Base-by-base conservation (phyloP, 306 rosid genomes). In the Cotoneaster glaucophyllus region DNA sequence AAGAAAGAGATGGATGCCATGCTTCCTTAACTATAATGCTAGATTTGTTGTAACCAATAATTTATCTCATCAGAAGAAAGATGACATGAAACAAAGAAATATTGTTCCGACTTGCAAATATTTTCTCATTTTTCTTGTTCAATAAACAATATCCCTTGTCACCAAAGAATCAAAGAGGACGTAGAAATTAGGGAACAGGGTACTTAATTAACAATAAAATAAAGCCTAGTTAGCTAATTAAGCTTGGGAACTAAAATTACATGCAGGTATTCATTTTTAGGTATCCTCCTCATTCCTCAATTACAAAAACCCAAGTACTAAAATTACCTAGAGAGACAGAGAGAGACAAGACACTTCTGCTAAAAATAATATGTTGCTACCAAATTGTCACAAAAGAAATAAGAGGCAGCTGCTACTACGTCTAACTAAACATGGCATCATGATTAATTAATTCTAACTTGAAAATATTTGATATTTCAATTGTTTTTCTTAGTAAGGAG, bases 401-500 rank as follows among this genome's bases (percentile, higher is more conserved):
- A 48, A 5, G 19, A 48, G 21, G 54, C 21, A 48, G 54, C 54
- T 15, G 54, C 54, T 5, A 48, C 54, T 15, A 48, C 54, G 21
- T 4, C 54, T 15, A 48, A 15, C 8, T 15, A 48, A 48, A 48
- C 21, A 48, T 5, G 54, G 54, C 54, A 48, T 15, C 21, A 15
- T 5, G 21, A 15, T 48, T 48, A 39, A 39, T 39, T 39, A 15
- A 48, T 48, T 48, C 54, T 18, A 48, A 5, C 54, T 48, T 48
- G 21, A 48, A 48, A 48, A 48, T 48, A 48, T 48, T 48, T 48
- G 54, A 48, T 48, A 48, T 15, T 48, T 48, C 19, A 48, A 15
- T 15, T 15, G 21, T 48, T 48, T 48, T 39, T 1, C 31, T 25
- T 64, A 74, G 50, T 81, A 71, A 22, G 86, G 80, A 79, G 85